These are phyloP conservation scores for Nicotiana knightiana DNA, from an alignment of 257 asterid genomes.

Conservation along the genomic window DNA sequence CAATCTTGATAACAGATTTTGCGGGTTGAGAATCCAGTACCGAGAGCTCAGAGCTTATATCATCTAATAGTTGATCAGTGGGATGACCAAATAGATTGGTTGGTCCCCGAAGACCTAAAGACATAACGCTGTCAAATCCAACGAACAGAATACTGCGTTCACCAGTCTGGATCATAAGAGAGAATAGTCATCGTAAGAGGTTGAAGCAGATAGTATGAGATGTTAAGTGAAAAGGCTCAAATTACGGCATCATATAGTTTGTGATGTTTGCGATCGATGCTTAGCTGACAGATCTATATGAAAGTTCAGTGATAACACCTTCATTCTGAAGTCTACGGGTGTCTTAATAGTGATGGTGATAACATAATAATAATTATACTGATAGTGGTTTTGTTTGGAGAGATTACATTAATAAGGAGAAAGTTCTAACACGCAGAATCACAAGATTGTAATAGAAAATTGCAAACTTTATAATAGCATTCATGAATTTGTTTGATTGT, in stretches of 20 bases:
- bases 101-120: conserved; percentile 85
- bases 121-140: conserved; percentile 74
- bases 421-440: not conserved
- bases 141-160: conserved; percentile 68
- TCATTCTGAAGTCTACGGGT: not conserved
- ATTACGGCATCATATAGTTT: not conserved
- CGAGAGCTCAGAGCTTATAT: conserved; percentile 59
- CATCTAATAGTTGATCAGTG: conserved; percentile 60
- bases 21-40: conserved; percentile 51
- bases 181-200: not conserved
- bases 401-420: not conserved
- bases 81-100: conserved; percentile 97
- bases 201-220: not conserved
- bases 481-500: not conserved
- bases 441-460: not conserved
- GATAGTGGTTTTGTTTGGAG: too few relatives aligned
- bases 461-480: not conserved
- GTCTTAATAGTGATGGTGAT: not conserved
- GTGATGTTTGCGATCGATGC: not conserved
- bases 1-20: conserved; percentile 50
- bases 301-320: not conserved
- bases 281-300: not conserved
- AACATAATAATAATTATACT: not conserved
- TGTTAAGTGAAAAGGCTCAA: not conserved
- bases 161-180: conserved; percentile 48